A percentile compares a stretch with the other conserved stretches of the same genome.
These are phyloP conservation scores for Globomyces pollinis-pini DNA, from an alignment of 192 early-diverging fungal genomes.

Conservation along the genomic window DNA sequence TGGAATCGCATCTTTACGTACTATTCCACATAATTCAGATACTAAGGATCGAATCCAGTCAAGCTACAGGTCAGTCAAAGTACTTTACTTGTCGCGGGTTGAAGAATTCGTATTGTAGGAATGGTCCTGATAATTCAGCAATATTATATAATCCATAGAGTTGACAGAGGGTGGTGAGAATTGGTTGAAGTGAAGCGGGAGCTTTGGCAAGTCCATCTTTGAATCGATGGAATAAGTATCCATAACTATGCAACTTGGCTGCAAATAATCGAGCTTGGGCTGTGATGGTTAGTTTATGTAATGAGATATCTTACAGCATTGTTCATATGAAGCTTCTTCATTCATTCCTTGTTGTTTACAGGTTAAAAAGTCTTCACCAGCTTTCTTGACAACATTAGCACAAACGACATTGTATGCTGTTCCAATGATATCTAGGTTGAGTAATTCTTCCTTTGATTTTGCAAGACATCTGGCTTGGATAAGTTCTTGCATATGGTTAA, in stretches of 20 bases:
- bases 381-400: constrained; percentile 74
- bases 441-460: constrained; percentile 42
- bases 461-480: constrained; percentile 37
- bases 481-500: constrained; percentile 46
- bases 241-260: constrained; percentile 73
- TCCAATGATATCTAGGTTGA: constrained; percentile 54
- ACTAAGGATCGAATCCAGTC: constrained; percentile 61
- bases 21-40: constrained; percentile 51
- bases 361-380: constrained; percentile 69
- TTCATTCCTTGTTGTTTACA: constrained; percentile 54
- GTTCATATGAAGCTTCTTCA: constrained; percentile 78
- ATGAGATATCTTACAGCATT: constrained; percentile 47
- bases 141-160: constrained; percentile 81
- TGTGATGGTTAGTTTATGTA: no score
- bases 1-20: constrained; percentile 77
- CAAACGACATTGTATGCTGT: constrained; percentile 76
- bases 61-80: constrained; percentile 39
- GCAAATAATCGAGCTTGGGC: constrained; percentile 73
- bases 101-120: constrained; percentile 82
- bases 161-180: constrained; percentile 63
- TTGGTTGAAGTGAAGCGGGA: constrained; percentile 48
- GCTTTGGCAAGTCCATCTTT: constrained; percentile 62
- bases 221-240: constrained; percentile 80
- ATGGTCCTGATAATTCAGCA: constrained; percentile 71
- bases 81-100: constrained; percentile 44